These are phyloP conservation scores for Volvariella surrecta DNA, from an alignment of 1,284 basidiomycete species.

Conservation along the genomic window DNA sequence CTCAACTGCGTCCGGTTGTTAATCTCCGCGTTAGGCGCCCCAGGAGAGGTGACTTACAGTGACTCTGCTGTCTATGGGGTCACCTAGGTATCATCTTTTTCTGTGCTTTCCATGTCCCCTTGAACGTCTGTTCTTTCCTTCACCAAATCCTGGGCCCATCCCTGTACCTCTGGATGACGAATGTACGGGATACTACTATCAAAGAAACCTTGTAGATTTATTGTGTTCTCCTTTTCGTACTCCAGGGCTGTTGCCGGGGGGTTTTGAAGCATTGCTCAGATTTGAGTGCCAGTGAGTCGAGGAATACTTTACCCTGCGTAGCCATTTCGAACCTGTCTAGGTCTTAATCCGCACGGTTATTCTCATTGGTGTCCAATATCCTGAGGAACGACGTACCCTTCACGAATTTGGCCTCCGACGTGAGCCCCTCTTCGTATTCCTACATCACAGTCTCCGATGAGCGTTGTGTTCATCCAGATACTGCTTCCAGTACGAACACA, in stretches of 20 bases:
- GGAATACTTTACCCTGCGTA: conserved; percentile 49
- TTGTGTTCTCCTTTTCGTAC: conserved; percentile 51
- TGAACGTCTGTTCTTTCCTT: conserved; percentile 34
- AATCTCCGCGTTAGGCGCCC: too few species aligned
- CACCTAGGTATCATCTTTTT: too few species aligned
- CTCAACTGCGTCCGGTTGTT: too few species aligned
- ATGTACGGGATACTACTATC: conserved; percentile 67
- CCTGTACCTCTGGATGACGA: conserved; percentile 67
- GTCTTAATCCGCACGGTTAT: conserved; percentile 38
- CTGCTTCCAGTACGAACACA: conserved; percentile 26
- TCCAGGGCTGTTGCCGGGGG: conserved; percentile 43
- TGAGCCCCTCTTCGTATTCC: conserved; percentile 87
- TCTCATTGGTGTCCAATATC: neutral
- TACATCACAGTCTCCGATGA: conserved; percentile 25
- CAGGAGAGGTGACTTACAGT: too few species aligned
- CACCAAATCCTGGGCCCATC: conserved; percentile 65
- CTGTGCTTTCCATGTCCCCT: neutral
- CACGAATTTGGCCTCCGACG: conserved; percentile 83
- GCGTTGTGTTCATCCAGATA: neutral
- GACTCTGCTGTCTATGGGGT: too few species aligned
- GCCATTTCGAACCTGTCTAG: conserved; percentile 93
- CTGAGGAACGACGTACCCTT: conserved; percentile 51
- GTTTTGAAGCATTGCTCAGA: too few species aligned
- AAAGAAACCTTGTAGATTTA: conserved; percentile 62
- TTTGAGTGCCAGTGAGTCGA: too few species aligned